Evolutionary conservation across 768 basidiomycete genomes (phyloP), one percentile per base, ranked within the genome.

Genomic region (Tulasnella sp.): DNA sequence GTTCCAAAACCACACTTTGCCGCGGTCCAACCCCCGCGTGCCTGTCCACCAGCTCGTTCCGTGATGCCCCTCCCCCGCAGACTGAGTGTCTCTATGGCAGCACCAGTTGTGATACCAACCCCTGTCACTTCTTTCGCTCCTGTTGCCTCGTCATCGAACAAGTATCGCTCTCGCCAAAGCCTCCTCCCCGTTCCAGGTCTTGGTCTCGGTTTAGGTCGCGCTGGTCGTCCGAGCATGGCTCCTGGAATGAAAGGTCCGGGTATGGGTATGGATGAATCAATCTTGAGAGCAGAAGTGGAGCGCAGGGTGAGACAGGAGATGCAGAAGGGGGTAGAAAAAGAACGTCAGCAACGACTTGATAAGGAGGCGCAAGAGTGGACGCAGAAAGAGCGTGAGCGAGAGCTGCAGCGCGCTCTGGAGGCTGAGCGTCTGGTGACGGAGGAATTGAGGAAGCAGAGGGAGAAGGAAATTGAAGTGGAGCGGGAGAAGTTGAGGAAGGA

Each of bases 1-100:
- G 74, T 71, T 41, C 74, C 78, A 1, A 84, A 83, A 68, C 73
- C 75, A 3, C 82, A 85, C 64, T 85, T 87, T 63, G 80, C 84
- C n/a, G 81, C 84, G 15, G 67, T 75, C 32, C 76, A 72, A 8
- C 71, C 78, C n/a, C 69, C 71, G 0, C 73, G 72, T 51, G 76
- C 76, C 55, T 74, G 78, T 15, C 73, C 77, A 30, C 75, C 77
- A 29, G 64, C 78, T 38, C 69, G 80, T 68, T 29, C 72, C 74
- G 11, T 64, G 10, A 42, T 69, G 19, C 75, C 75, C 10, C 66
- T 77, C 32, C 71, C 72, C 21, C 75, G 73, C 9, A 71, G 70
- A 41, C 70, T 74, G 9, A 70, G 69, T 44, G 66, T 73, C 1
- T 71, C 74, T 32, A 71, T 19, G 11, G 52, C 58, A 27, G 63